Evolutionary conservation across 192 early-diverging fungal genomes (phyloP), one percentile per base, ranked within the genome.

Genomic region (Helicostylum pulchrum): DNA sequence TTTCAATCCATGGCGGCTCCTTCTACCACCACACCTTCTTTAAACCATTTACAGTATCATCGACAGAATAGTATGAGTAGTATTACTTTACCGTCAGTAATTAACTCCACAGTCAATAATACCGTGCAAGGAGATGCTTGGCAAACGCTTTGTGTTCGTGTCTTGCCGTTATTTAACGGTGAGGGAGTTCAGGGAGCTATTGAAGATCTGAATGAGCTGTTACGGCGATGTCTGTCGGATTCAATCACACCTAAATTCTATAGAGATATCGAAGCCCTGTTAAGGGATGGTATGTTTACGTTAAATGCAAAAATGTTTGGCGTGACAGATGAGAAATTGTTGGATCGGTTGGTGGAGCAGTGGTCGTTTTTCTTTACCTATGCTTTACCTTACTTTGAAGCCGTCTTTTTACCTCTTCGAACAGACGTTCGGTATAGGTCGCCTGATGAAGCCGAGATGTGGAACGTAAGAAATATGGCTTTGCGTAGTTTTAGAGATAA

Each of bases 151-250:
- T 85, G 87, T 21, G 76, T 80, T 21, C 84, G 85, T 19, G 88
- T 96, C 3, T 67, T 96, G 53, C 92, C 94, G 1, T 69, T 96
- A 54, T 96, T 96, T 64, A 93, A 91, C 53, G 94, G 94, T 14
- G 89, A 93, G 65, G 83, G 89, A 0, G 61, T 96, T 53, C 83
- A 87, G 44, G 88, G 91, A 12, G 73, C 85, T 4, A 90, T 96
- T 52, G 94, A 96, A 70, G 92, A 96, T 57, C 67, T 88, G 59
- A 92, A 90, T 53, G 92, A 92, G 26, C 72, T 90, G 42, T 84
- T 93, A 36, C 77, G 84, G 10, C 62, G 76, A 34, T 83, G 76
- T 34, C 53, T 84, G 45, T 48, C 48, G 5, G 76, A 81, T n/a
- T 71, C 73, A 15, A 64, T 65, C 7, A 60, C 75, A n/a, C 52